Percentiles rank a stretch among this genome's conserved stretches.
These are phyloP conservation scores for Fusarium dimerum DNA, from an alignment of 2,329 filamentous ascomycete species.

Conservation along the genomic window DNA sequence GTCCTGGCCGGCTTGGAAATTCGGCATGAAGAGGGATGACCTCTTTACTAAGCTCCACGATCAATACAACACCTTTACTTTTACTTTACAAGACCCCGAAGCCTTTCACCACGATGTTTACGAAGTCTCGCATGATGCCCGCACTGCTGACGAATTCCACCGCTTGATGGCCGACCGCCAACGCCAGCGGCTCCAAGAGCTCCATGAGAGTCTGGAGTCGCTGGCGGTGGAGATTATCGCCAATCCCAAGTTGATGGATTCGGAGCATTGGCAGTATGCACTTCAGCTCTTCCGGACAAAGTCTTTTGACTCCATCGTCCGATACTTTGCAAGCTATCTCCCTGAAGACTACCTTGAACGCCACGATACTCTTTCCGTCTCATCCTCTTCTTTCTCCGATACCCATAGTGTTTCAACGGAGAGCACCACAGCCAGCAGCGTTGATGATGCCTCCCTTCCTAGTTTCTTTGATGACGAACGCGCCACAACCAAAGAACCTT, in stretches of 20 bases:
- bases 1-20: conserved; percentile 63
- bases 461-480: conserved; percentile 46
- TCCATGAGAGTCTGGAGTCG: conserved; percentile 57
- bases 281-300: conserved; percentile 60
- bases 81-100: conserved; percentile 58
- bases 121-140: conserved; percentile 56
- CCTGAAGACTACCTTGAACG: conserved; percentile 49
- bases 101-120: conserved; percentile 63
- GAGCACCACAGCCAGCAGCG: conserved; percentile 42
- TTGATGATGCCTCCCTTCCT: conserved; percentile 37
- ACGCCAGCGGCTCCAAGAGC: conserved; percentile 53
- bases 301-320: conserved; percentile 60
- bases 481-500: conserved; percentile 49
- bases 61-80: conserved; percentile 60
- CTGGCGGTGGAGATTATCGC: conserved; percentile 62
- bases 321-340: conserved; percentile 61
- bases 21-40: conserved; percentile 61
- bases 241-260: conserved; percentile 59
- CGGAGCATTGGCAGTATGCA: conserved; percentile 59
- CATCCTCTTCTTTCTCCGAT: conserved; percentile 41
- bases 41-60: conserved; percentile 60
- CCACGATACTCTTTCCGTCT: conserved; percentile 37
- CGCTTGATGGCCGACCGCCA: conserved; percentile 54
- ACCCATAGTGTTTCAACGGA: conserved; percentile 38
- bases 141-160: conserved; percentile 55